Evolutionary conservation across 2,329 filamentous ascomycete species (phyloP), one percentile per base, ranked within the genome.

Genomic region (Nannizzia gypsea): DNA sequence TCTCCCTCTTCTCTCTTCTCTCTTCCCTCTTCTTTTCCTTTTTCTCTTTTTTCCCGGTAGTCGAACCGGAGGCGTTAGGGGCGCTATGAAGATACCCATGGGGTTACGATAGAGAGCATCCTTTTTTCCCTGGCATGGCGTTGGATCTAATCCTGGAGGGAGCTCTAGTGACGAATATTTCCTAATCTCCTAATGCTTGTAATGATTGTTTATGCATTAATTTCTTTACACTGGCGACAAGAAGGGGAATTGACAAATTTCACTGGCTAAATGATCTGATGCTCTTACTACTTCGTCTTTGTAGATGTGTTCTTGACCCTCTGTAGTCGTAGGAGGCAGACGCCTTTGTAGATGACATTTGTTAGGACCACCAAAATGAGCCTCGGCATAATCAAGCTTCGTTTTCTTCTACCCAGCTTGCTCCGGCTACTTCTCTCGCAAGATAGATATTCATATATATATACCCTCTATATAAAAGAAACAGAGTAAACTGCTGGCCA

Each of bases 1-100:
- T 48, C 13, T 48, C 9, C 15, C 6, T 31, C 34, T 54, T 54
- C n/a, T 9, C 28, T 26, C 26, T 42, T 13, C 20, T 26, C 44
- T 26, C n/a, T 54, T 54, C 15, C 17, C 15, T 54, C 11, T 54
- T 48, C 11, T 8, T 48, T 22, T 48, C 9, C 15, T n/a, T 31
- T 54, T 54, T 54, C n/a, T 9, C 28, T 26, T 48, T 42, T 13
- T 11, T 26, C 44, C 44, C 22, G 44, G 22, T 3, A 22, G 44
- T n/a, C 6, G 20, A 20, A 8, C 44, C 20, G 44, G 20, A 26
- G 44, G 48, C 48, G 48, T 54, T 54, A 31, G 48, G 48, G 48
- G 48, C 31, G 15, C 26, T 34, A 54, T 24, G 48, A 54, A 48
- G 48, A 54, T 54, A 54, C 48, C 48, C 48, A 54, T 22, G 48